These are phyloP conservation scores for Metschnikowia corniflorae DNA, from an alignment of 805 yeast species.

Conservation along the genomic window DNA sequence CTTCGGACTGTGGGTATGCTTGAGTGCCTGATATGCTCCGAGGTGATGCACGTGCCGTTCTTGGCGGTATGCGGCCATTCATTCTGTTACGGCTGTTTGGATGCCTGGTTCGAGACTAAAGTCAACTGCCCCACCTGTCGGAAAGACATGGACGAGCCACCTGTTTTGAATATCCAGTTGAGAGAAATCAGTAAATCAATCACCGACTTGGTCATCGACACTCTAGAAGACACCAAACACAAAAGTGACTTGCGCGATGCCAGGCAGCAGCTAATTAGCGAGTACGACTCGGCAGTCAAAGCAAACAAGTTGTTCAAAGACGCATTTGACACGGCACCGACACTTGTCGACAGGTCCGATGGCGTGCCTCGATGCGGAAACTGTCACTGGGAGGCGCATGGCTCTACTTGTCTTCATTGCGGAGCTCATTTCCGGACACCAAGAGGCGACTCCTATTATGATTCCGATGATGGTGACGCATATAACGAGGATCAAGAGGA, in stretches of 20 bases:
- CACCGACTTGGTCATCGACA: slow-evolving; percentile 38
- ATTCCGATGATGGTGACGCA: slow-evolving; percentile 37
- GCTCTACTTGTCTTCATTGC: slow-evolving; percentile 65
- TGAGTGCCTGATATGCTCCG: slow-evolving; percentile 68
- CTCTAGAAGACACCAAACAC: slow-evolving; percentile 25
- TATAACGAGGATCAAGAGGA: slow-evolving; percentile 35
- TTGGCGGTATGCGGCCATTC: slow-evolving; percentile 68
- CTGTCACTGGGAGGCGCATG: slow-evolving; percentile 80
- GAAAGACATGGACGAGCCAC: slow-evolving; percentile 42
- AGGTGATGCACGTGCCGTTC: slow-evolving; percentile 63
- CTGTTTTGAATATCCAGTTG: slow-evolving; percentile 51
- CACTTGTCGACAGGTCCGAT: slow-evolving; percentile 59
- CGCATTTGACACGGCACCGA: slow-evolving; percentile 48
- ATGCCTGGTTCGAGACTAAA: slow-evolving; percentile 56
- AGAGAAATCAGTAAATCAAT: slow-evolving; percentile 42
- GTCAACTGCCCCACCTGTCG: slow-evolving; percentile 72
- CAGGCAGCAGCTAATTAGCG: slow-evolving; percentile 25
- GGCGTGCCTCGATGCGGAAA: slow-evolving; percentile 72
- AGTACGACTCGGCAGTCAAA: slow-evolving; percentile 41
- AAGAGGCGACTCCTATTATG: slow-evolving; percentile 30
- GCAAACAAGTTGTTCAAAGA: slow-evolving; percentile 43
- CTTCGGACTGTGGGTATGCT: slow-evolving; percentile 25
- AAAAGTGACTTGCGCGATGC: slow-evolving; percentile 21
- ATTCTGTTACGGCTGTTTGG: slow-evolving; percentile 64
- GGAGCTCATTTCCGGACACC: slow-evolving; percentile 47